Evolutionary conservation across 257 asterid species (phyloP).

Genomic region (Nicotiana tabacum): DNA sequence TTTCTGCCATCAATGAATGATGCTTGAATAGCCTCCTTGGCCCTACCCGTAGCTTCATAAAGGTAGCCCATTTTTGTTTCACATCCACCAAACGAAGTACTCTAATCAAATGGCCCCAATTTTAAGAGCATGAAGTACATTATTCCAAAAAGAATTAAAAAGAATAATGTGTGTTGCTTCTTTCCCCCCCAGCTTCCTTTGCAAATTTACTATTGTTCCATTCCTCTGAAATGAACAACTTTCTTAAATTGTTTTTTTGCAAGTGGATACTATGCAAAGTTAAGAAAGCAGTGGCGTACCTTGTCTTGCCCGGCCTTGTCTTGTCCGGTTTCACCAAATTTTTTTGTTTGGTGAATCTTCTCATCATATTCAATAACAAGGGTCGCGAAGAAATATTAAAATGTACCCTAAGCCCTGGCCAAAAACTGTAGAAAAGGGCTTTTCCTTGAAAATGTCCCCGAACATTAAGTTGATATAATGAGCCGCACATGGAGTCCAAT

Average conservation of each 20-base stretch:
- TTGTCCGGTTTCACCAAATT: neutral
- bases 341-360: neutral
- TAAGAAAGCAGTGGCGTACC: neutral
- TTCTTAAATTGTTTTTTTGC: neutral
- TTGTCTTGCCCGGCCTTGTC: neutral
- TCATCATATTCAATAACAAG: neutral
- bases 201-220: neutral
- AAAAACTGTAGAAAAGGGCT: too few species aligned
- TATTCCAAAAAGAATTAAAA: neutral
- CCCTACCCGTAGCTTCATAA: neutral
- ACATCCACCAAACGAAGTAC: conserved; percentile 1
- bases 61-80: conserved; percentile 4
- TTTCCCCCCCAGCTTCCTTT: neutral
- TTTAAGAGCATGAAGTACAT: neutral
- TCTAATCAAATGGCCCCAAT: neutral
- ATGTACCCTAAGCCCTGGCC: too few species aligned
- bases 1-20: neutral
- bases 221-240: neutral
- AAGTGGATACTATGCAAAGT: neutral
- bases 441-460: too few species aligned
- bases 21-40: neutral
- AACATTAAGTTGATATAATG: too few species aligned
- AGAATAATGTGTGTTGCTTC: neutral
- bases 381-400: too few species aligned
- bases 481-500: too few species aligned